Conservation (phyloP, 176 grass and related monocot genomes). For the Phoenix dactylifera region DNA sequence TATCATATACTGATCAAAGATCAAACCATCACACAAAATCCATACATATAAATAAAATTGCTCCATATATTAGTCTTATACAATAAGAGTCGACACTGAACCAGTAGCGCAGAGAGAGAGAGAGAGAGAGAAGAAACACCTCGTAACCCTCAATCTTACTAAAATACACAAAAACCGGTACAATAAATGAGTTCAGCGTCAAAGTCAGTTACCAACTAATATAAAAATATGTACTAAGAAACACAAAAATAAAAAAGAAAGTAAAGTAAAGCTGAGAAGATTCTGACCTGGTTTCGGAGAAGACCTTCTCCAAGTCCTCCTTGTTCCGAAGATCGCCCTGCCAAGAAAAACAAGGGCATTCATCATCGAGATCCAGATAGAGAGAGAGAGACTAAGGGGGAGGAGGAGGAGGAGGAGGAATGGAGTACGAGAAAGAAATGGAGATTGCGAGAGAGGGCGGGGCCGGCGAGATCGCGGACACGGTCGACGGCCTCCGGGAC, state of each 20-base stretch:
- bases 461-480: constrained; percentile 65
- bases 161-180: no score
- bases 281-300: constrained; percentile 30
- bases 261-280: background rate
- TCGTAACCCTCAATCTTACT: no score
- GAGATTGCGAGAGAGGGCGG: constrained; percentile 49
- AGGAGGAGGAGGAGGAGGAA: background rate
- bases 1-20: no score
- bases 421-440: constrained; percentile 45
- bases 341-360: constrained; percentile 2
- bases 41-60: no score
- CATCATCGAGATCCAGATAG: background rate
- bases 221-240: no score
- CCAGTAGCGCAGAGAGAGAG: no score
- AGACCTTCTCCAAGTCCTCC: constrained; percentile 68
- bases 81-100: no score
- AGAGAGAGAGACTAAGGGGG: background rate
- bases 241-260: background rate
- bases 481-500: constrained; percentile 69
- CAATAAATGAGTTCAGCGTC: no score
- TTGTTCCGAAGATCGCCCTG: constrained; percentile 70
- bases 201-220: no score
- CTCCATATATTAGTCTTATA: no score
- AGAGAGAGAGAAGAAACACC: no score
- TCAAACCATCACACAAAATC: no score